Evolutionary conservation across 2,329 filamentous ascomycete species (phyloP).

Genomic region (Diaporthe sp.): DNA sequence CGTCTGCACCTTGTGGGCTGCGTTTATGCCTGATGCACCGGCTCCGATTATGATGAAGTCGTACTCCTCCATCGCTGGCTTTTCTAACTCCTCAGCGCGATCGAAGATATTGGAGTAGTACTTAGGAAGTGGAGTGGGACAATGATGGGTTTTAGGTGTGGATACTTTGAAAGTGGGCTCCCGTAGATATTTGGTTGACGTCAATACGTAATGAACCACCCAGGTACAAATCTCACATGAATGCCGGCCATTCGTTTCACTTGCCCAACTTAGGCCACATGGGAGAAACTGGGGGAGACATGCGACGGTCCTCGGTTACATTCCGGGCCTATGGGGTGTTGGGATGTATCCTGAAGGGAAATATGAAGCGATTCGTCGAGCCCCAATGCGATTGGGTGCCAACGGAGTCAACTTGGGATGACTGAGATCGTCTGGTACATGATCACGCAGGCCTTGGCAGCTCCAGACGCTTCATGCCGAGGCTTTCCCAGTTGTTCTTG

Average conservation of each 20-base stretch:
- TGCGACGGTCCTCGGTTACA: slow-evolving; percentile 25
- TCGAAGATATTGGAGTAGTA: too few species aligned
- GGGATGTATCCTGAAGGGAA: not conserved
- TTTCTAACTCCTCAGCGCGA: not conserved
- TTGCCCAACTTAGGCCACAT: slow-evolving; percentile 18
- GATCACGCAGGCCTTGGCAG: slow-evolving; percentile 8
- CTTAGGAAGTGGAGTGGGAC: too few species aligned
- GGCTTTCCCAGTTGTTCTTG: slow-evolving; percentile 5
- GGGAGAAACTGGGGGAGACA: slow-evolving; percentile 6
- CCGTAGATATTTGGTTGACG: not conserved
- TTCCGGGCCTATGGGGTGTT: not conserved
- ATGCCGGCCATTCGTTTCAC: slow-evolving; percentile 2
- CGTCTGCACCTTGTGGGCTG: slow-evolving; percentile 75
- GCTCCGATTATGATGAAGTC: slow-evolving; percentile 79
- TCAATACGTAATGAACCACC: not conserved
- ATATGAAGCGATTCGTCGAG: slow-evolving; percentile 11
- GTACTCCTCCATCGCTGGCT: slow-evolving; percentile 33
- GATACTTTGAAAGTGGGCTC: not conserved
- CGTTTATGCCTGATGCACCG: slow-evolving; percentile 81
- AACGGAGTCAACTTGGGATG: not conserved
- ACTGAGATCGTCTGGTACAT: not conserved
- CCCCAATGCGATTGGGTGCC: slow-evolving; percentile 14
- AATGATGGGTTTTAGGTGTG: not conserved
- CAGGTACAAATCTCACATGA: slow-evolving; percentile 15
- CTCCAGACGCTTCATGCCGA: slow-evolving; percentile 7